Evolutionary conservation across 2,329 filamentous ascomycete species (phyloP).

Genomic region (Calycina marina): DNA sequence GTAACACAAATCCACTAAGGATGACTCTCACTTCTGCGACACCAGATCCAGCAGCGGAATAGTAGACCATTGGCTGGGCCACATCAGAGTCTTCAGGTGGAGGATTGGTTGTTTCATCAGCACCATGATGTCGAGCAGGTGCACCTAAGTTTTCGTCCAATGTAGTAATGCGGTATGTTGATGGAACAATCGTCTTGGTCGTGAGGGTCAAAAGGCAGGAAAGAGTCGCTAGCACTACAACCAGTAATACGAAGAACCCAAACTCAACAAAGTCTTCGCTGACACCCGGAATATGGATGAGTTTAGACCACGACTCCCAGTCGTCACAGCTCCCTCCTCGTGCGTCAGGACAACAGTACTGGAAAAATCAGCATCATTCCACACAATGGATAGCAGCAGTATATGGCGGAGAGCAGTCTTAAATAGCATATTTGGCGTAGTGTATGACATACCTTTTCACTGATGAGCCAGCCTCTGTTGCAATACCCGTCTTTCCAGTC

Average conservation of each 20-base stretch:
- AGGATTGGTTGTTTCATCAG: conserved; percentile 30
- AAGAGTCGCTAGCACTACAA: conserved; percentile 51
- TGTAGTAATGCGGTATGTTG: conserved; percentile 71
- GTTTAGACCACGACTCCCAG: conserved; percentile 49
- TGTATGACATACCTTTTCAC: conserved; percentile 41
- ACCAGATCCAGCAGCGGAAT: conserved; percentile 87
- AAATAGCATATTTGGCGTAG: too few relatives aligned
- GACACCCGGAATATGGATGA: conserved; percentile 17
- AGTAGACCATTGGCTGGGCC: conserved; percentile 72
- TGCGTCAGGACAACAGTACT: conserved; percentile 39
- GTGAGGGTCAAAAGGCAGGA: conserved; percentile 71
- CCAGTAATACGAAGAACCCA: conserved; percentile 56
- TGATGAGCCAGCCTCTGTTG: conserved; percentile 51
- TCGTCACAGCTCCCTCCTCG: conserved; percentile 35
- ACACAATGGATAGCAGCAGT: too few relatives aligned
- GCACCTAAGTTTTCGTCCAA: conserved; percentile 87
- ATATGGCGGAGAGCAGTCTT: too few relatives aligned
- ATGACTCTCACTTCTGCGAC: conserved; percentile 97
- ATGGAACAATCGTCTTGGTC: conserved; percentile 91
- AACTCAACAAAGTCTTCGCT: conserved; percentile 57
- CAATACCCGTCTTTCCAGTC: conserved; percentile 91
- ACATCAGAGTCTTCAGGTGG: conserved; percentile 9
- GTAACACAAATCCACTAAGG: conserved; percentile 90
- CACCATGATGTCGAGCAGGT: conserved; percentile 23
- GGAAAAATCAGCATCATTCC: conserved; percentile 11